phyloP scores from a whole-genome alignment of 768 basidiomycete genomes.

The Obba rivulosa region DNA sequence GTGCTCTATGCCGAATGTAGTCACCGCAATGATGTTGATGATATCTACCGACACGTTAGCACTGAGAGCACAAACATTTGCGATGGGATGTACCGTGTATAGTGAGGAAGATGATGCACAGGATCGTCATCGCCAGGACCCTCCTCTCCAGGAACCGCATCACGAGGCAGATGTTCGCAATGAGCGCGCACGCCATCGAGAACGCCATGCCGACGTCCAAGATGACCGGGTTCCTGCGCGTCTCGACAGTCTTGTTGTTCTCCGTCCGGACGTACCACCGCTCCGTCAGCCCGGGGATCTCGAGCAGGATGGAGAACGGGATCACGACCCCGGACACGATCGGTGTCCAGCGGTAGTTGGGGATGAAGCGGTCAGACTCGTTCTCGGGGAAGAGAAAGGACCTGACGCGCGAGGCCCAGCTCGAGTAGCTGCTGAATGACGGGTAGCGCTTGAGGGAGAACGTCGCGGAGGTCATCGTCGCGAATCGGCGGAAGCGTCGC shows the following conservation, averaged over 20 bases:
- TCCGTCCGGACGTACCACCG: slow-evolving; percentile 65
- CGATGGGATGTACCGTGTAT: slow-evolving; percentile 52
- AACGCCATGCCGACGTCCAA: slow-evolving; percentile 57
- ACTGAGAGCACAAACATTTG: not conserved
- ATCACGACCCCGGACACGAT: slow-evolving; percentile 64
- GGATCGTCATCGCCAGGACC: slow-evolving; percentile 56
- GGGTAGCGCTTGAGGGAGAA: slow-evolving; percentile 1
- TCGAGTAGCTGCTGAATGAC: not conserved
- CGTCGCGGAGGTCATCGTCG: slow-evolving; percentile 4
- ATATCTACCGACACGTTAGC: slow-evolving; percentile 39
- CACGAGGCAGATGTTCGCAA: slow-evolving; percentile 66
- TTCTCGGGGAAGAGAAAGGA: slow-evolving; percentile 21
- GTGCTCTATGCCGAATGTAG: slow-evolving; percentile 57
- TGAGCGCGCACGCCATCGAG: slow-evolving; percentile 61
- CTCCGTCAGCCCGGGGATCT: slow-evolving; percentile 75
- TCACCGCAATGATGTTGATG: slow-evolving; percentile 59
- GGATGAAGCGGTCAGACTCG: slow-evolving; percentile 32
- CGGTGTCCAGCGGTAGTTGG: slow-evolving; percentile 59
- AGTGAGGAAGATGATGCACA: slow-evolving; percentile 59
- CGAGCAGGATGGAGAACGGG: slow-evolving; percentile 76
- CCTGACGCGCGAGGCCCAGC: slow-evolving; percentile 12
- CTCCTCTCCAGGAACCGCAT: slow-evolving; percentile 67
- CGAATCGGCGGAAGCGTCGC: slow-evolving; percentile 7
- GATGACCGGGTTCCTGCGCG: slow-evolving; percentile 46
- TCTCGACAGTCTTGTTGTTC: slow-evolving; percentile 39